Base-by-base conservation (phyloP, 2,329 filamentous ascomycete species). In the Ceratocystis diversiconidia region DNA sequence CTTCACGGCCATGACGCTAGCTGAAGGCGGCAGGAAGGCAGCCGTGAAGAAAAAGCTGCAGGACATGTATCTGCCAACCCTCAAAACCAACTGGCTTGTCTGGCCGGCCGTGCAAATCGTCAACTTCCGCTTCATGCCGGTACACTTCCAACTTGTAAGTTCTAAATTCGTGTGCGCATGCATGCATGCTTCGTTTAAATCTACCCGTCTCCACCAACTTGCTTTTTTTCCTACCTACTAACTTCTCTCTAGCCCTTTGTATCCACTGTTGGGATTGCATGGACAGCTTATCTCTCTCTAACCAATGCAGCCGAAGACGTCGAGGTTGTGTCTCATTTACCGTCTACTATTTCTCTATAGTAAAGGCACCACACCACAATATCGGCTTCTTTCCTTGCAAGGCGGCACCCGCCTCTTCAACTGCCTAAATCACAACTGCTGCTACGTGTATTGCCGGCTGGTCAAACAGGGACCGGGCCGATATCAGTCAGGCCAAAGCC, bases 71-170 rank as follows among this genome's bases (percentile, higher is more conserved):
- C 75, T 96, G 66, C 91, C 92, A 15, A 92, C 94, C 7, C 79
- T 99, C 70, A 96, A 96, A 79, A 92, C 92, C 70, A 99, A 99
- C 77, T 99, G 88, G 72, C 79, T 95, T 71, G 83, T 99, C 28
- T 99, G 94, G 94, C 94, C 94, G 28, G 85, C 89, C 5, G 94
- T 99, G 57, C 94, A 99, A 78, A 86, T 97, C 69, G 83, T 99
- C 77, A 99, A 99, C 79, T 99, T 99, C 78, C 84, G 92, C 36
- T 74, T 97, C 70, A 90, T 99, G 80, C 94, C 94, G 15, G 87
- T 97, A 64, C 92, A 95, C 73, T 95, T 94, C 75, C 94, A 99
- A 76, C 88, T 99, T 76, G 92, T 96, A 78, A 80, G 90, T 83
- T 60, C 36, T 12, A 36, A 12, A 12, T 12, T 36, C 32, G 32